phyloP scores from a whole-genome alignment of 495 filamentous ascomycete genomes.

The Parathielavia hyrcaniae region DNA sequence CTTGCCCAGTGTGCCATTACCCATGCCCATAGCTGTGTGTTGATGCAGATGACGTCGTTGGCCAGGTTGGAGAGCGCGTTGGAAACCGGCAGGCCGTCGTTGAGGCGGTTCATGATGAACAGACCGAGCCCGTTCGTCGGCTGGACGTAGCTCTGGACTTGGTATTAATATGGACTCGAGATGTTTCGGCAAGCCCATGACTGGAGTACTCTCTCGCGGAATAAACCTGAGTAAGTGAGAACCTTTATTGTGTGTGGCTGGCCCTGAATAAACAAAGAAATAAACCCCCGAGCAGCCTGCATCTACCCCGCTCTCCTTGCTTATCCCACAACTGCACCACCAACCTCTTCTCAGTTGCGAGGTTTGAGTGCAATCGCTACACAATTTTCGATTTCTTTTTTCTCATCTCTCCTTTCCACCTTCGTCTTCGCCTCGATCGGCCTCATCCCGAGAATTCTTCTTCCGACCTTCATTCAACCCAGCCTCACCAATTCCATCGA shows the following conservation, averaged over 20 bases:
- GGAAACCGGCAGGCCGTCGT: slow-evolving; percentile 22
- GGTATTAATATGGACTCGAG: too few species aligned
- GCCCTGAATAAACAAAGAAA: background rate
- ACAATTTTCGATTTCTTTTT: background rate
- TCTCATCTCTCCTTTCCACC: background rate
- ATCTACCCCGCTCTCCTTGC: slow-evolving; percentile 1
- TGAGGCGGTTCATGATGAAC: slow-evolving; percentile 22
- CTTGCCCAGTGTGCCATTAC: too few species aligned
- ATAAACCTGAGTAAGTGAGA: background rate
- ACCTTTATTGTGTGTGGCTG: slow-evolving; percentile 1
- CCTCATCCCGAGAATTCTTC: background rate
- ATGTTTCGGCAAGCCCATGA: too few species aligned
- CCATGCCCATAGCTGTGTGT: slow-evolving; percentile 19
- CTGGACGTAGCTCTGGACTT: slow-evolving; percentile 15
- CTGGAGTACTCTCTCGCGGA: too few species aligned
- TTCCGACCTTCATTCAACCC: background rate
- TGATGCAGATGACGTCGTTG: slow-evolving; percentile 27
- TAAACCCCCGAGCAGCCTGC: background rate
- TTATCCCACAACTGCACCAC: background rate
- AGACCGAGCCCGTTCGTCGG: slow-evolving; percentile 26
- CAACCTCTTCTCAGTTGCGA: background rate
- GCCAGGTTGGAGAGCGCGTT: slow-evolving; percentile 16
- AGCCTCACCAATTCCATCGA: background rate
- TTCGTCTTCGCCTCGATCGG: background rate
- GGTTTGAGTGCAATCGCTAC: background rate